Base-by-base conservation (phyloP, 257 asterid species). In the Plantago elongata region DNA sequence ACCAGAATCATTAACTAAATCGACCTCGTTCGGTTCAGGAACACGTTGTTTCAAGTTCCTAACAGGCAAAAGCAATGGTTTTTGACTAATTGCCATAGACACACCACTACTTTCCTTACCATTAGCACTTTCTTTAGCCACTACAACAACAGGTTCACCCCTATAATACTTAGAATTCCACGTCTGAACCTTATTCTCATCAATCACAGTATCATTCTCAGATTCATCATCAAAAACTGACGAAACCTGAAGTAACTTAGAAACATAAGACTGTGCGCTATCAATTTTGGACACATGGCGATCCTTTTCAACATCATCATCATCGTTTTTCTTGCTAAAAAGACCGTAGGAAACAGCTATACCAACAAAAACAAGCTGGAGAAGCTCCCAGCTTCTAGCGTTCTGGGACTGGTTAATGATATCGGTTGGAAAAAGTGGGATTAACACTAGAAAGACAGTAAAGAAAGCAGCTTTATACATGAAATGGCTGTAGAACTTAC, bases 311-410 rank as follows among this genome's bases (percentile, higher is more conserved):
- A 68, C 17, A 12, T 79, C 40, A 7, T 34, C 92, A 15, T 87
- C 92, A 15, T 87, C 95, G 17, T 84, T 89, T 75, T 77, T 82
- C 80, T 65, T 80, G 83, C 99, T 89, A 40, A 93, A 93, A 0
- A 89, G 71, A 4, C 99, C 99, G 50, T 93, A 93, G 16, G 99
- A 93, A 57, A 93, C 97, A 13, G 96, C 96, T 38, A 93, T 81
- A 13, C 99, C 99, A 48, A 93, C 97, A 60, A 85, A 84, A 64
- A 93, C 67, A 7, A 93, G 87, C 79, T 93, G 99, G 56, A 93
- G 71, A 70, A 89, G 78, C 81, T 93, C 99, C 96, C 96, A 89
- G 49, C 87, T 87, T 62, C 83, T 74, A 1, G 94, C 79, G 18
- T 86, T 81, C 0, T 84, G 54, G 40, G 83, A 73, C 69, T 83